A percentile compares a stretch with the other conserved stretches of the same genome.
Evolutionary conservation across 202 grass and related monocot species (phyloP).

Genomic region (Zizania palustris): DNA sequence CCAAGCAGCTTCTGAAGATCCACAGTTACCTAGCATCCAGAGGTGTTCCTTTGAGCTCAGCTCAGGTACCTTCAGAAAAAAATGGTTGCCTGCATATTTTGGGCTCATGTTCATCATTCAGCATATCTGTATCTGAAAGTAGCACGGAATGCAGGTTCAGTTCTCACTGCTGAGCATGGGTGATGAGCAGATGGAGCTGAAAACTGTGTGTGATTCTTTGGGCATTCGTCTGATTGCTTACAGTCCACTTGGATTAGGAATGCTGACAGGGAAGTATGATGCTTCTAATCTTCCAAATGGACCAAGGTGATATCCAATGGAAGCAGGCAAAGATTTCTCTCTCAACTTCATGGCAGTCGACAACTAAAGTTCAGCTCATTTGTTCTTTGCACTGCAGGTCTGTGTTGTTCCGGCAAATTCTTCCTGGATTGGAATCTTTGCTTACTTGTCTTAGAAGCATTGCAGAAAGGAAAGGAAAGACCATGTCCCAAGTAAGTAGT

Average conservation of each 20-base stretch:
- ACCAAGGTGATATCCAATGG: slow-evolving; percentile 53
- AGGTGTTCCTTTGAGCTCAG: slow-evolving; percentile 77
- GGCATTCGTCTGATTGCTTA: slow-evolving; percentile 79
- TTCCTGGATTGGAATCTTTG: slow-evolving; percentile 73
- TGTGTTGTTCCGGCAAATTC: slow-evolving; percentile 87
- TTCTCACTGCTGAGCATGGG: slow-evolving; percentile 90
- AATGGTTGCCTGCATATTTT: background rate
- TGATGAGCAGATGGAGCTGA: slow-evolving; percentile 81
- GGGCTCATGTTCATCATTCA: background rate
- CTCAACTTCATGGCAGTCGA: background rate
- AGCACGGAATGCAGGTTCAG: slow-evolving; percentile 58
- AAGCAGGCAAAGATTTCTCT: background rate
- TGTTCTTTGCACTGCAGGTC: slow-evolving; percentile 53
- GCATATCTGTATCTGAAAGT: slow-evolving; percentile 17
- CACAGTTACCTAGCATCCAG: slow-evolving; percentile 63
- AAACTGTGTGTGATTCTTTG: slow-evolving; percentile 74
- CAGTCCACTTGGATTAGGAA: slow-evolving; percentile 84
- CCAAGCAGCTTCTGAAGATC: slow-evolving; percentile 90
- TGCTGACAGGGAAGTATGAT: slow-evolving; percentile 84
- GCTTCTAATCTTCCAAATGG: slow-evolving; percentile 67
- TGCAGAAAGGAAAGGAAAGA: slow-evolving; percentile 76
- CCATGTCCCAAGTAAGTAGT: slow-evolving; percentile 76
- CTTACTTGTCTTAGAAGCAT: slow-evolving; percentile 62
- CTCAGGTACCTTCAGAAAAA: slow-evolving; percentile 63
- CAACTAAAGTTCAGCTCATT: background rate